phyloP scores from a whole-genome alignment of 352 stramenopile genomes.

The Discostella stelligera region DNA sequence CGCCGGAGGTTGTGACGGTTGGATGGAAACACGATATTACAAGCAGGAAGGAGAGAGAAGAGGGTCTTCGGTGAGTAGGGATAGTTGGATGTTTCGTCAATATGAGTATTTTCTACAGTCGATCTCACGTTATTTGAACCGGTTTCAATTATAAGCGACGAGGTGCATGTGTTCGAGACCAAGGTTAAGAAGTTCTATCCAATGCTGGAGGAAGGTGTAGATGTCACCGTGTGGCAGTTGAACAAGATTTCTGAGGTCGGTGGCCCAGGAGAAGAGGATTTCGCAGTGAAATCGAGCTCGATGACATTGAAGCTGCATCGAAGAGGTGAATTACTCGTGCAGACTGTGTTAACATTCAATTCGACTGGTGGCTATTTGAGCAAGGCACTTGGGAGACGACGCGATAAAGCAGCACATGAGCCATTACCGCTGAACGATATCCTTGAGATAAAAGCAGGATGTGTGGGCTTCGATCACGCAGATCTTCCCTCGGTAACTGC shows the following conservation, averaged over 20 bases:
- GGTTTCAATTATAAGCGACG: slow-evolving; percentile 52
- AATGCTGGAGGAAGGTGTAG: slow-evolving; percentile 78
- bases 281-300: slow-evolving; percentile 74
- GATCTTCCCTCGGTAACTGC: slow-evolving; percentile 67
- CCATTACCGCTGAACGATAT: slow-evolving; percentile 82
- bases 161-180: slow-evolving; percentile 75
- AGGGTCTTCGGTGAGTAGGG: slow-evolving; percentile 62
- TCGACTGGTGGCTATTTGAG: slow-evolving; percentile 79
- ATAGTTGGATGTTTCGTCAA: not conserved
- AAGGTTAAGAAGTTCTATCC: slow-evolving; percentile 75
- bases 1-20: slow-evolving; percentile 56
- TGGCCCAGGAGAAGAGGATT: slow-evolving; percentile 63
- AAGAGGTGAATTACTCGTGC: slow-evolving; percentile 72
- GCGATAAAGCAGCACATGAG: slow-evolving; percentile 75
- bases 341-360: slow-evolving; percentile 78
- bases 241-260: slow-evolving; percentile 61
- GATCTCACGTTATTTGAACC: slow-evolving; percentile 12
- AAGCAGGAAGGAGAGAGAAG: slow-evolving; percentile 78
- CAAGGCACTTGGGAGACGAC: slow-evolving; percentile 73
- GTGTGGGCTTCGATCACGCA: slow-evolving; percentile 77
- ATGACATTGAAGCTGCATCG: slow-evolving; percentile 79
- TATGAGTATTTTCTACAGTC: slow-evolving; percentile 5
- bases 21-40: slow-evolving; percentile 78
- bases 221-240: slow-evolving; percentile 82
- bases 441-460: slow-evolving; percentile 80